Base-by-base conservation (phyloP, 805 yeast species). In the Ogataea trehalophila region DNA sequence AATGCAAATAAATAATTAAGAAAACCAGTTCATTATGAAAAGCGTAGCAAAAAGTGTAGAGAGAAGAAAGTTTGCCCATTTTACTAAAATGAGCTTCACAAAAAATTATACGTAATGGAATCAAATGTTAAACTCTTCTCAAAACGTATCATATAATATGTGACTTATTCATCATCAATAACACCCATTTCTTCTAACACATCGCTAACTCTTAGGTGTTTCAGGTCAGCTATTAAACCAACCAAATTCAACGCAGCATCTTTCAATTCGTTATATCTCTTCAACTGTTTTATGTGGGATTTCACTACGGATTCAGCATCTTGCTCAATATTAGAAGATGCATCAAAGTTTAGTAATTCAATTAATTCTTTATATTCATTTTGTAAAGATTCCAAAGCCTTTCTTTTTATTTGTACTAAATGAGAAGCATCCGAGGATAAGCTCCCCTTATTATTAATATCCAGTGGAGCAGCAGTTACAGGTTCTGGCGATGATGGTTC, bases 231-330 rank as follows among this genome's bases (percentile, higher is more conserved):
- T 33, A 84, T 80, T 69, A 81, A 61, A 37, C 77, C 75, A 11
- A 81, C 74, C 50, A 85, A 59, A 6, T 76, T 73, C 45, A 81
- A 57, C 0, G 87, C 86, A 2, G 74, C 70, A 57, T 84, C 90
- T 55, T 78, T 75, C 22, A 85, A 63, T 50, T 82, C 87, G 56
- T 84, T 81, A 62, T 83, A 85, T 45, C 69, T 65, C 51, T 80
- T 79, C 37, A 84, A 62, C 44, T 71, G 70, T 26, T 61, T 58
- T 22, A 84, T 79, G 53, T 85, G 88, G 26, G 60, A 57, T 38
- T 71, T 68, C n/a, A 77, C 74, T 1, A 81, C 67, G 1, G 58
- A 63, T 37, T 72, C 74, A 1, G 82, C 76, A 46, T 1, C 31
- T 6, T 72, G 69, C 23, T 63, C 62, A n/a, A 59, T 45, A 9